phyloP scores from a whole-genome alignment of 495 filamentous ascomycete genomes.

The Evernia prunastri region DNA sequence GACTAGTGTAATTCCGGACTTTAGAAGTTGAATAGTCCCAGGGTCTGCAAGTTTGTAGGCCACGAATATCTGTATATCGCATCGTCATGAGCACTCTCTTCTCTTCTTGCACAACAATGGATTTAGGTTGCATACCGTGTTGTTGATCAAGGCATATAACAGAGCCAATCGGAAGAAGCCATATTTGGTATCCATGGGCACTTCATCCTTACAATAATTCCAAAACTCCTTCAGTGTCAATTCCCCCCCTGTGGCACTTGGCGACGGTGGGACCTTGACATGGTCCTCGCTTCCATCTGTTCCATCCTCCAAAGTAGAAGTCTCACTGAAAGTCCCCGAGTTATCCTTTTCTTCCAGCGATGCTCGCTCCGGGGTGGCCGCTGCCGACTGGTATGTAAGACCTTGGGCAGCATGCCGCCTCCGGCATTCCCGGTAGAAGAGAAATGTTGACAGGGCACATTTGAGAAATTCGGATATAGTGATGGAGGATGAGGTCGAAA shows the following conservation, averaged over 20 bases:
- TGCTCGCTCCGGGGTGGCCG: conserved; percentile 6
- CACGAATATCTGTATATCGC: neutral
- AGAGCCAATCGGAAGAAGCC: conserved; percentile 27
- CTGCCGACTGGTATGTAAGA: neutral
- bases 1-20: conserved; percentile 2
- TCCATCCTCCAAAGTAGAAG: neutral
- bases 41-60: conserved; percentile 4
- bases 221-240: conserved; percentile 11
- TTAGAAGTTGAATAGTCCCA: neutral
- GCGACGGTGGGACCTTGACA: neutral
- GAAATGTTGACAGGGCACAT: conserved; percentile 25
- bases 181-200: conserved; percentile 24
- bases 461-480: conserved; percentile 30
- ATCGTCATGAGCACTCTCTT: neutral
- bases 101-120: neutral
- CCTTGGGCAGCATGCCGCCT: conserved; percentile 5
- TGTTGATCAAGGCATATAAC: conserved; percentile 30
- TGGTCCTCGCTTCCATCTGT: neutral
- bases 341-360: conserved; percentile 13
- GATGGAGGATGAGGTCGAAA: conserved; percentile 28
- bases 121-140: conserved; percentile 18
- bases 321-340: conserved; percentile 2
- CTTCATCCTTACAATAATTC: conserved; percentile 17
- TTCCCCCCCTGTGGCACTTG: neutral
- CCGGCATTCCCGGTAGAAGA: conserved; percentile 25